These are phyloP conservation scores for Galeopsis tetrahit DNA, from an alignment of 257 asterid genomes.

Conservation along the genomic window DNA sequence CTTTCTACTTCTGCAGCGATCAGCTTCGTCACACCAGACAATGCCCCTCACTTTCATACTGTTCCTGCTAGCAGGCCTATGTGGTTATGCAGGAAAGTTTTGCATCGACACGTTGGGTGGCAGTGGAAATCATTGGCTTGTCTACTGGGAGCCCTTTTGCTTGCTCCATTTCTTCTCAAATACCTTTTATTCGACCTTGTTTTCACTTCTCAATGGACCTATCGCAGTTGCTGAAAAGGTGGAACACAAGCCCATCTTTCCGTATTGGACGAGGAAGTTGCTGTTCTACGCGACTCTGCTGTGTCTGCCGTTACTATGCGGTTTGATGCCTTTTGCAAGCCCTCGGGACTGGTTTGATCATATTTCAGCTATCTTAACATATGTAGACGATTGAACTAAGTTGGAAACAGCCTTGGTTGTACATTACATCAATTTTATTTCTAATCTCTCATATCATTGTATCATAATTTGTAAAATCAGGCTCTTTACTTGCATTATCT, in stretches of 20 bases:
- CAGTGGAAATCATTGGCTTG: conserved; percentile 68
- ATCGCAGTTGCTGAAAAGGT: conserved; percentile 47
- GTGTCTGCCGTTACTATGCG: conserved; percentile 73
- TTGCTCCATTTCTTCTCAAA: conserved; percentile 67
- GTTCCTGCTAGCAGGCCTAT: conserved; percentile 59
- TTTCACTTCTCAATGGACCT: conserved; percentile 64
- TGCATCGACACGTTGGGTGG: conserved; percentile 91
- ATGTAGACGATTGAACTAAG: conserved; percentile 41
- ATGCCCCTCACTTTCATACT: conserved; percentile 88
- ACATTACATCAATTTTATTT: conserved; percentile 6
- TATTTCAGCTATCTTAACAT: conserved; percentile 38
- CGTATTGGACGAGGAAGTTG: conserved; percentile 65
- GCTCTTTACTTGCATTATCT: too few relatives aligned
- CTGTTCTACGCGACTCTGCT: conserved; percentile 47
- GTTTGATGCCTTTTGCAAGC: conserved; percentile 87
- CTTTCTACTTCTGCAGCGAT: conserved; percentile 64
- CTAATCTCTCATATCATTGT: conserved; percentile 1
- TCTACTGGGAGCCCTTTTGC: conserved; percentile 73
- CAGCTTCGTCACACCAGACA: conserved; percentile 63
- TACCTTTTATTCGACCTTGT: conserved; percentile 54
- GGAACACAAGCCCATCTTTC: conserved; percentile 29
- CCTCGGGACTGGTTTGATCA: conserved; percentile 74
- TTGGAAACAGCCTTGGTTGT: background rate
- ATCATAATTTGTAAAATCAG: background rate
- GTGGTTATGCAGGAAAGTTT: conserved; percentile 78